Conservation (phyloP, 2,329 filamentous ascomycete species). For the Biscogniauxia marginata region DNA sequence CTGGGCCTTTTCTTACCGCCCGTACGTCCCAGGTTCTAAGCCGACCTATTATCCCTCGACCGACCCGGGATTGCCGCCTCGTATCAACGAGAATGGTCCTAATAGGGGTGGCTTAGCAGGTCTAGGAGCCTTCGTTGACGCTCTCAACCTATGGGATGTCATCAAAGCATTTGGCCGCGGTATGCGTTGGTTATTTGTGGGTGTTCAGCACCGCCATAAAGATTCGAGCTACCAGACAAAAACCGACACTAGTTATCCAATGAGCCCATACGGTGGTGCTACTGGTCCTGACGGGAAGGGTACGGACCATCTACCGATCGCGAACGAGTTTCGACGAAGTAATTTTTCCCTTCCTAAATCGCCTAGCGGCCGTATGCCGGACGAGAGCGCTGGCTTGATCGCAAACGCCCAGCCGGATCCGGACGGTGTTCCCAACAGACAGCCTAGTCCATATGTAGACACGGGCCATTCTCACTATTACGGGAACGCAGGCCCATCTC, state of each 20-base stretch:
- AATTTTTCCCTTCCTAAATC: slow-evolving; percentile 25
- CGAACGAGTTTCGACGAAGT: slow-evolving; percentile 38
- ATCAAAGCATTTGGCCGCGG: slow-evolving; percentile 76
- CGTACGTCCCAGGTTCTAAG: slow-evolving; percentile 56
- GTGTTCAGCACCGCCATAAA: slow-evolving; percentile 58
- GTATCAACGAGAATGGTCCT: slow-evolving; percentile 42
- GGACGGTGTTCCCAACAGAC: slow-evolving; percentile 13
- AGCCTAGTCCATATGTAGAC: slow-evolving; percentile 22
- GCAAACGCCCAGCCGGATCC: slow-evolving; percentile 38
- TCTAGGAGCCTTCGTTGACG: slow-evolving; percentile 64
- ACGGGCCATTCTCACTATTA: slow-evolving; percentile 11
- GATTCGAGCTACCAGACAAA: slow-evolving; percentile 50
- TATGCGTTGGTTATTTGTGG: slow-evolving; percentile 77
- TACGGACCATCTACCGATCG: slow-evolving; percentile 40
- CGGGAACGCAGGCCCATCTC: slow-evolving; percentile 6
- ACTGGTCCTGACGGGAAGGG: slow-evolving; percentile 31
- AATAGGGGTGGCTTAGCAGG: slow-evolving; percentile 67
- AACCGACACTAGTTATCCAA: slow-evolving; percentile 39
- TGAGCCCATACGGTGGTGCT: slow-evolving; percentile 29
- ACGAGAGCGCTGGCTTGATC: slow-evolving; percentile 46
- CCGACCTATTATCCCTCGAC: slow-evolving; percentile 47
- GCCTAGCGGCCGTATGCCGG: slow-evolving; percentile 22
- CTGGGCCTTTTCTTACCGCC: slow-evolving; percentile 77
- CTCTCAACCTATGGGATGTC: slow-evolving; percentile 80
- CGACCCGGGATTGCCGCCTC: slow-evolving; percentile 39